phyloP scores from a whole-genome alignment of 2,329 filamentous ascomycete species.

The Phaeosphaeria sp. region DNA sequence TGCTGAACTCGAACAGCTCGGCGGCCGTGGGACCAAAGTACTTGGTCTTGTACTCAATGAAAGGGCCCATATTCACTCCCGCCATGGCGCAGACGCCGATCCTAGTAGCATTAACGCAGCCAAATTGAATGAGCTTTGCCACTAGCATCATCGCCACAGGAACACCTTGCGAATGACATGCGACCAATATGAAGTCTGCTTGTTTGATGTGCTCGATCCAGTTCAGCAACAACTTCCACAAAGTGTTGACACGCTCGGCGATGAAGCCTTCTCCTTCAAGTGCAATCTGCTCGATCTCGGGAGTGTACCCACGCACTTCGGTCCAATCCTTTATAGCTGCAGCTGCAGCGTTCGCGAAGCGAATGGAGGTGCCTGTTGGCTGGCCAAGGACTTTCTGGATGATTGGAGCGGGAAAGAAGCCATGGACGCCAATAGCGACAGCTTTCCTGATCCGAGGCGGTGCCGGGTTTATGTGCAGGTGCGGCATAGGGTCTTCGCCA shows the following conservation, averaged over 20 bases:
- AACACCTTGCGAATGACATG: slow-evolving; percentile 94
- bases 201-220: slow-evolving; percentile 90
- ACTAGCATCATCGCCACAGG: slow-evolving; percentile 92
- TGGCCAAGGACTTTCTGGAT: slow-evolving; percentile 92
- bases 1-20: slow-evolving; percentile 92
- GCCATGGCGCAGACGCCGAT: slow-evolving; percentile 90
- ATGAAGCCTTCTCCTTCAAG: slow-evolving; percentile 96
- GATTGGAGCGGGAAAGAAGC: slow-evolving; percentile 86
- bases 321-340: slow-evolving; percentile 86
- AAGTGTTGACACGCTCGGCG: slow-evolving; percentile 82
- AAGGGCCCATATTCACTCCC: slow-evolving; percentile 91
- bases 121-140: slow-evolving; percentile 89
- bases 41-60: slow-evolving; percentile 87
- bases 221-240: slow-evolving; percentile 94
- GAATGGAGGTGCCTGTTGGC: slow-evolving; percentile 92
- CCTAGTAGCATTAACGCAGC: slow-evolving; percentile 73
- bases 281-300: slow-evolving; percentile 91
- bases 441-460: slow-evolving; percentile 80
- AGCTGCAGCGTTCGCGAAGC: slow-evolving; percentile 87
- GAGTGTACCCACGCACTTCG: slow-evolving; percentile 68
- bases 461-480: slow-evolving; percentile 75
- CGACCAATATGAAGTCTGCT: slow-evolving; percentile 90
- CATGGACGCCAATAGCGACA: slow-evolving; percentile 92
- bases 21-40: slow-evolving; percentile 90
- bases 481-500: slow-evolving; percentile 63